A percentile compares a stretch with the other conserved stretches of the same genome.
Conservation (phyloP, 2,329 filamentous ascomycete species). For the Paracamarosporium sp. region DNA sequence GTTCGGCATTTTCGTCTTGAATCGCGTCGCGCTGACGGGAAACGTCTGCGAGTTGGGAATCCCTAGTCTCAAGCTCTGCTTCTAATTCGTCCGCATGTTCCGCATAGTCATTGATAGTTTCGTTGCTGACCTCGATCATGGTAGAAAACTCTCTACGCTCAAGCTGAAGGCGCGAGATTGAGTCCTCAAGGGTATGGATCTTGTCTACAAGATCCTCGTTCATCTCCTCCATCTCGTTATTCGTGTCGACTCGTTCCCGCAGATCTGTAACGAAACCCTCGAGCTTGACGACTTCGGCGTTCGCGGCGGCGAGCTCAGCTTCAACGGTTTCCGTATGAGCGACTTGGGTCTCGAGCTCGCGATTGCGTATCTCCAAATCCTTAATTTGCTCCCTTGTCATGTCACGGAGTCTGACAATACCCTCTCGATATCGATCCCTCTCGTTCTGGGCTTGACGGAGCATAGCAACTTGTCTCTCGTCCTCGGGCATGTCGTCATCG, state of each 20-base stretch:
- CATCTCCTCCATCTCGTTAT: slow-evolving; percentile 88
- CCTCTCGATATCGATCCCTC: slow-evolving; percentile 86
- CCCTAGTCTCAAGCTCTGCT: slow-evolving; percentile 89
- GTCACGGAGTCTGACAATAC: slow-evolving; percentile 82
- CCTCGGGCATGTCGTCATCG: slow-evolving; percentile 82
- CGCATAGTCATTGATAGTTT: slow-evolving; percentile 90
- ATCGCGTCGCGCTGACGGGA: slow-evolving; percentile 75
- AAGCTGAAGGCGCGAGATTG: slow-evolving; percentile 81
- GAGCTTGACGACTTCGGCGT: slow-evolving; percentile 56
- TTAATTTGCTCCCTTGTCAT: slow-evolving; percentile 84
- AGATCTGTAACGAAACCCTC: slow-evolving; percentile 84
- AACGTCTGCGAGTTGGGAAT: slow-evolving; percentile 83
- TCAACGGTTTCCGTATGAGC: slow-evolving; percentile 44
- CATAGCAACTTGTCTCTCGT: slow-evolving; percentile 84
- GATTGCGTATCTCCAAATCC: slow-evolving; percentile 67
- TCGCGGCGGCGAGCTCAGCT: slow-evolving; percentile 42
- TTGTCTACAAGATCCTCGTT: slow-evolving; percentile 90
- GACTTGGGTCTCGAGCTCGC: slow-evolving; percentile 45
- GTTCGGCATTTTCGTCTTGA: slow-evolving; percentile 80
- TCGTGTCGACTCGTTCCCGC: slow-evolving; percentile 87
- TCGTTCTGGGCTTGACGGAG: slow-evolving; percentile 92
- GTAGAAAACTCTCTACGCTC: slow-evolving; percentile 87
- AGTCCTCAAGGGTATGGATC: slow-evolving; percentile 82
- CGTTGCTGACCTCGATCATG: slow-evolving; percentile 90
- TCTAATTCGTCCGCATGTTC: slow-evolving; percentile 95